Percentiles rank a stretch among this genome's conserved stretches.
Evolutionary conservation across 75 land plant genomes (phyloP).

Genomic region (Ceratopteris richardii): DNA sequence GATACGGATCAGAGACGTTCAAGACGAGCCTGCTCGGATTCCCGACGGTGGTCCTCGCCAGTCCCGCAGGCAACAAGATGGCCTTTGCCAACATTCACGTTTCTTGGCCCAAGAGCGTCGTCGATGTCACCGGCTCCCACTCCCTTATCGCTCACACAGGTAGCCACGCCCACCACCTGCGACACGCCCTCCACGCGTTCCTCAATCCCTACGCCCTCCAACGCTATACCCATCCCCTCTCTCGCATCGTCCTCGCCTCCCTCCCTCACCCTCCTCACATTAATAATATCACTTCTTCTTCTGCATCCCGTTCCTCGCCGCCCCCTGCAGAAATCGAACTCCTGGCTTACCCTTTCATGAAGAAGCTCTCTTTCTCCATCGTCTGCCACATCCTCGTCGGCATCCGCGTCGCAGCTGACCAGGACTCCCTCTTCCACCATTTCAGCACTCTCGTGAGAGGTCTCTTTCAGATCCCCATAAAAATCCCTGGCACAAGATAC

Average conservation of each 20-base stretch:
- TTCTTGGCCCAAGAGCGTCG: conserved; percentile 31
- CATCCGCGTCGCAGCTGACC: neutral
- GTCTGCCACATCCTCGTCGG: conserved; percentile 23
- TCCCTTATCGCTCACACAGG: neutral
- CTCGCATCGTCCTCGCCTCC: conserved; percentile 8
- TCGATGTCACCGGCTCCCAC: conserved; percentile 13
- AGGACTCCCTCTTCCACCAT: neutral
- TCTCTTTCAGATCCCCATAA: conserved; percentile 29
- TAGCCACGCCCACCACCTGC: conserved; percentile 5
- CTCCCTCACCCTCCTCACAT: neutral
- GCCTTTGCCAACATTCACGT: conserved; percentile 33
- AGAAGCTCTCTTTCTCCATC: conserved; percentile 24
- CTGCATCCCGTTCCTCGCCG: neutral
- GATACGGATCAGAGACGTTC: conserved; percentile 31
- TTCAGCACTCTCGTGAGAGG: conserved; percentile 17
- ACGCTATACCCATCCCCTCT: conserved; percentile 25
- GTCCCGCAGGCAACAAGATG: conserved; percentile 48
- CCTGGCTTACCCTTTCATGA: conserved; percentile 13
- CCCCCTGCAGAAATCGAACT: neutral
- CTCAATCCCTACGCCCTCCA: conserved; percentile 42
- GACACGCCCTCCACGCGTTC: conserved; percentile 28
- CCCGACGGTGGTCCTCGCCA: conserved; percentile 34
- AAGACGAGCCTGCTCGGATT: conserved; percentile 40
- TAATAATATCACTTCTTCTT: neutral
- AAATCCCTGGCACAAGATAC: conserved; percentile 45